phyloP scores from a whole-genome alignment of 78 protist genomes.

The slime mould (Dictyostelium discoideum) region dicty_2.7 NC_007088.5:7891001-7891500 shows the following conservation, averaged over 20 bases:
- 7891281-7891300: not conserved
- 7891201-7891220: constrained; percentile 30
- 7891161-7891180: constrained; percentile 14
- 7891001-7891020: not conserved
- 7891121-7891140: constrained; percentile 34
- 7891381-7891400: constrained; percentile 10
- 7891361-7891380: constrained; percentile 26
- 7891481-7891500: constrained; percentile 72
- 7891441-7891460: constrained; percentile 24
- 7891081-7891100: constrained; percentile 20
- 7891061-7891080: not conserved
- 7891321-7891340: constrained; percentile 43
- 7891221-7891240: constrained; percentile 19
- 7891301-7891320: constrained; percentile 1
- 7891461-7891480: constrained; percentile 59
- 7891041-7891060: too few species aligned
- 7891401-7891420: constrained; percentile 49
- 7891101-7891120: constrained; percentile 63
- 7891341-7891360: constrained; percentile 51
- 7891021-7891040: not conserved
- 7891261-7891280: constrained; percentile 5
- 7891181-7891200: constrained; percentile 41
- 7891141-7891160: constrained; percentile 27
- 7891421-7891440: constrained; percentile 47
- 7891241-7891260: not conserved